phyloP scores from a whole-genome alignment of 306 rosid species.

The Canavalia ensiformis region DNA sequence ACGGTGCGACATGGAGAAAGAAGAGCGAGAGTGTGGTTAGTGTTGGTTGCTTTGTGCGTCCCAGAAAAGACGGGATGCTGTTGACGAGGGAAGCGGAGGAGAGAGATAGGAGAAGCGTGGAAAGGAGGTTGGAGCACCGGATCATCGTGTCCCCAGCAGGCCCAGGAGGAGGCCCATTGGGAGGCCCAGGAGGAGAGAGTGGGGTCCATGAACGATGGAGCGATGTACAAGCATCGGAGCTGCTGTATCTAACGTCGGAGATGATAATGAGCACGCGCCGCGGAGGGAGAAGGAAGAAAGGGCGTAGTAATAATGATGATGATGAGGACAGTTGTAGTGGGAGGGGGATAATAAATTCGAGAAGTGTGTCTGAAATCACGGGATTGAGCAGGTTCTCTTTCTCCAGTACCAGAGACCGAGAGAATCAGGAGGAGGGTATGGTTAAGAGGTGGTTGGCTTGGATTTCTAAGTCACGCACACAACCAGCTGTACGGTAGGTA shows the following conservation, averaged over 20 bases:
- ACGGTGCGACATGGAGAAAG: slow-evolving; percentile 51
- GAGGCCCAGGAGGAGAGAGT: slow-evolving; percentile 22
- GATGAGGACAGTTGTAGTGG: slow-evolving; percentile 51
- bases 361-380: slow-evolving; percentile 89
- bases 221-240: slow-evolving; percentile 77
- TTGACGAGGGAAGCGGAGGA: slow-evolving; percentile 38
- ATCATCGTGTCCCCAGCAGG: slow-evolving; percentile 70
- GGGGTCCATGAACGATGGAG: slow-evolving; percentile 72
- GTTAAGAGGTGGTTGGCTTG: slow-evolving; percentile 66
- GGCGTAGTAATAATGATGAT: slow-evolving; percentile 13
- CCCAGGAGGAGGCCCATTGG: not conserved
- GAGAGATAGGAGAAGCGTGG: slow-evolving; percentile 40
- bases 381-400: slow-evolving; percentile 66
- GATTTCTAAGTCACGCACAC: slow-evolving; percentile 53
- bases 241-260: slow-evolving; percentile 77
- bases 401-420: not conserved
- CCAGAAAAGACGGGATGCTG: slow-evolving; percentile 76
- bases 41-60: slow-evolving; percentile 60
- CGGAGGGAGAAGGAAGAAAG: not conserved
- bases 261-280: slow-evolving; percentile 61
- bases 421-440: slow-evolving; percentile 46
- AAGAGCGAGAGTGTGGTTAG: slow-evolving; percentile 41
- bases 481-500: slow-evolving; percentile 46
- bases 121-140: slow-evolving; percentile 72
- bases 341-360: slow-evolving; percentile 61